Conservation (phyloP, 2,329 filamentous ascomycete genomes). For the Alternaria atra region DNA sequence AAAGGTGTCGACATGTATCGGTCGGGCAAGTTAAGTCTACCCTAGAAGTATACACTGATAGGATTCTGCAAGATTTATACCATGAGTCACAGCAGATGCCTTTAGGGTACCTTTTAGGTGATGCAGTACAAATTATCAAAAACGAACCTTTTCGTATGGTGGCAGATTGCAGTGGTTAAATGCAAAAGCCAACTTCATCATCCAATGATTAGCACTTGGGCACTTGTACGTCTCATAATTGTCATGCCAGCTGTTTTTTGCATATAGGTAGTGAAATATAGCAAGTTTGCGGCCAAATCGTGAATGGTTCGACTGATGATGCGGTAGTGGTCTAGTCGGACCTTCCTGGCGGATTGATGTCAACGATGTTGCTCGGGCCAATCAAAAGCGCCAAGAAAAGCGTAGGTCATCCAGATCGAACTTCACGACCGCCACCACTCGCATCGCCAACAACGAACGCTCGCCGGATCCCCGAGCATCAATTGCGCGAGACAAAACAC, state of each 20-base stretch:
- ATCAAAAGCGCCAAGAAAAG: conserved; percentile 29
- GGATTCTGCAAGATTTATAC: neutral
- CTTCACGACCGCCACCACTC: conserved; percentile 43
- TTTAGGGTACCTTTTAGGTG: neutral
- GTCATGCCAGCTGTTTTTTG: too few relatives aligned
- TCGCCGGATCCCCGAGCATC: conserved; percentile 43
- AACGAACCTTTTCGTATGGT: neutral
- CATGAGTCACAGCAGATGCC: neutral
- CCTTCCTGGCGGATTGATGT: conserved; percentile 28
- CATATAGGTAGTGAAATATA: neutral
- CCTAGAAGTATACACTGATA: neutral
- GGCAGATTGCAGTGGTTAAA: neutral
- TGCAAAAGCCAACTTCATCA: neutral
- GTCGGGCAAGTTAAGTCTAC: neutral
- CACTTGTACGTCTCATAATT: too few relatives aligned
- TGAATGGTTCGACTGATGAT: neutral
- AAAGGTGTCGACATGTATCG: neutral
- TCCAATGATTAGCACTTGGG: neutral
- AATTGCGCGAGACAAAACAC: conserved; percentile 48
- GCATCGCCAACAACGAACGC: conserved; percentile 38
- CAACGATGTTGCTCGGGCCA: conserved; percentile 30
- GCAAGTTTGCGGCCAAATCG: neutral
- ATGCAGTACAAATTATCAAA: neutral
- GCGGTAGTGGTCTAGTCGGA: conserved; percentile 8
- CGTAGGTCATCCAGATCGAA: conserved; percentile 31